phyloP scores from a whole-genome alignment of 2,329 filamentous ascomycete genomes.

The Cladosporium sp. region DNA sequence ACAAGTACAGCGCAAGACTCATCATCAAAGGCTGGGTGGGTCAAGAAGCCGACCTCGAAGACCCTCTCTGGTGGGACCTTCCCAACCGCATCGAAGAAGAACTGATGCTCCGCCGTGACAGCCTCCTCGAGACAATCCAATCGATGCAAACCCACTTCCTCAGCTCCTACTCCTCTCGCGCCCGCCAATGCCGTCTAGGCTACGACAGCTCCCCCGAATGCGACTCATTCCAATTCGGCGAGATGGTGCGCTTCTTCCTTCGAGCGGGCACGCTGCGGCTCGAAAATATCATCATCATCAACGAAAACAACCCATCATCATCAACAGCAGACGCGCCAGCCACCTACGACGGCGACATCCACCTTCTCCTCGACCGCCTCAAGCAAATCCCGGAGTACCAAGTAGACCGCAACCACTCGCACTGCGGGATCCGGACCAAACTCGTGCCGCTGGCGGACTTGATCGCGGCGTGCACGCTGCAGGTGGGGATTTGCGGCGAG shows the following conservation, averaged over 20 bases:
- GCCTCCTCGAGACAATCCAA: slow-evolving; percentile 64
- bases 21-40: slow-evolving; percentile 64
- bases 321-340: slow-evolving; percentile 40
- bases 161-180: slow-evolving; percentile 62
- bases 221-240: slow-evolving; percentile 73
- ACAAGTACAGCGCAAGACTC: slow-evolving; percentile 60
- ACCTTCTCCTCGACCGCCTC: slow-evolving; percentile 56
- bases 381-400: slow-evolving; percentile 69
- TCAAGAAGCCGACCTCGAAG: slow-evolving; percentile 37
- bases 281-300: slow-evolving; percentile 37
- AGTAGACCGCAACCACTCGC: slow-evolving; percentile 67
- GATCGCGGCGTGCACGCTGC: slow-evolving; percentile 45
- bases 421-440: slow-evolving; percentile 66
- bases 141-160: slow-evolving; percentile 68
- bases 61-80: slow-evolving; percentile 67
- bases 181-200: slow-evolving; percentile 65
- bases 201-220: slow-evolving; percentile 70
- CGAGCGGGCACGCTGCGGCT: slow-evolving; percentile 59
- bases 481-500: slow-evolving; percentile 42
- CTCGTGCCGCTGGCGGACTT: slow-evolving; percentile 64
- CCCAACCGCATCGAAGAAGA: slow-evolving; percentile 68
- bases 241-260: slow-evolving; percentile 69
- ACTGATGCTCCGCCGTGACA: slow-evolving; percentile 60
- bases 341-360: slow-evolving; percentile 57
- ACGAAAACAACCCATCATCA: slow-evolving; percentile 23